phyloP scores from a whole-genome alignment of 371 early-diverging fungal genomes.

The Syncephalastrum monosporum region DNA sequence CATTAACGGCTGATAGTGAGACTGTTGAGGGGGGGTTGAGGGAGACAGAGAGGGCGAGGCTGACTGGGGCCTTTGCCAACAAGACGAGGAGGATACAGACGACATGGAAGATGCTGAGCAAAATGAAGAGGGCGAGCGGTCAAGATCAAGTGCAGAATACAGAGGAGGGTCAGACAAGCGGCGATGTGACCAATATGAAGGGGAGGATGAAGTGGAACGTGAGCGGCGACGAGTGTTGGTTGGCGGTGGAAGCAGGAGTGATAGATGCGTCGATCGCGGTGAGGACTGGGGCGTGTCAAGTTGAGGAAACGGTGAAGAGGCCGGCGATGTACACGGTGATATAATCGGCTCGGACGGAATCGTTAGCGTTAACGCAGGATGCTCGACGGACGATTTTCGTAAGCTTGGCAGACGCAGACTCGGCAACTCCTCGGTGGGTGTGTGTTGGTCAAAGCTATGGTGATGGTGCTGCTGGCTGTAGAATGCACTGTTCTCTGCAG shows the following conservation, averaged over 20 bases:
- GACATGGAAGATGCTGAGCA: too few relatives aligned
- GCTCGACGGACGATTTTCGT: too few relatives aligned
- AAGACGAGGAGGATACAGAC: constrained; percentile 6
- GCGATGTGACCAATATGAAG: constrained; percentile 15
- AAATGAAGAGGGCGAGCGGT: too few relatives aligned
- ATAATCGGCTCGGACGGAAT: constrained; percentile 7
- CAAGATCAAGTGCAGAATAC: constrained; percentile 18
- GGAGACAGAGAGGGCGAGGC: constrained; percentile 14
- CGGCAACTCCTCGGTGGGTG: too few relatives aligned
- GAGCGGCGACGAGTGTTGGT: constrained; percentile 23
- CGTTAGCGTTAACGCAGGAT: constrained; percentile 2
- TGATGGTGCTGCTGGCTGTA: constrained; percentile 1
- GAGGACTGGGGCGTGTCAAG: constrained; percentile 26
- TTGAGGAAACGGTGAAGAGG: constrained; percentile 13
- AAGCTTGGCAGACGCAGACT: too few relatives aligned
- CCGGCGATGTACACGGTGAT: constrained; percentile 12
- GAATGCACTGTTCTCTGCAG: too few relatives aligned
- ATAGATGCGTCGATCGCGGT: constrained; percentile 13
- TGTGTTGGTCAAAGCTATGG: too few relatives aligned
- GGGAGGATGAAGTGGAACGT: constrained; percentile 24
- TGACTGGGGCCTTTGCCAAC: constrained; percentile 15
- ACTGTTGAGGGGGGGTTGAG: constrained; percentile 13
- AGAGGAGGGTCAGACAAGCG: constrained; percentile 27
- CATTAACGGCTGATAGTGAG: constrained; percentile 7
- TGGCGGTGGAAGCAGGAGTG: constrained; percentile 20